Percentiles rank a stretch among this genome's conserved stretches.
Conservation (phyloP, 225 moss, liverwort and hornwort species). For the Rhytidiadelphus loreus region DNA sequence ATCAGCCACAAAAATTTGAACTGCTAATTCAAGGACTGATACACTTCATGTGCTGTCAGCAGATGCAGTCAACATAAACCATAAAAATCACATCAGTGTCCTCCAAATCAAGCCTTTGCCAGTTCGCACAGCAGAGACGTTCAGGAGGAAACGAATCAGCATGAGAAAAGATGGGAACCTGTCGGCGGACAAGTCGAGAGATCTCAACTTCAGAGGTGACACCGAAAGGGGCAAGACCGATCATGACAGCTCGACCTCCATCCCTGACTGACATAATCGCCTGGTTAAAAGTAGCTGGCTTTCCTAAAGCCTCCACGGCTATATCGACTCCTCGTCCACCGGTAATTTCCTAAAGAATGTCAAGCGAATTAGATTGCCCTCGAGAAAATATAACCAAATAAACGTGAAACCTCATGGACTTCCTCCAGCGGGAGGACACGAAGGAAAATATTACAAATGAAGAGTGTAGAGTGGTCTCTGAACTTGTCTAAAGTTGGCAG, state of each 20-base stretch:
- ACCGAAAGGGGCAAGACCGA: conserved; percentile 82
- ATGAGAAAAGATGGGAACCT: conserved; percentile 31
- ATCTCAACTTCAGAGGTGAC: conserved; percentile 70
- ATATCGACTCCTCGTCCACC: conserved; percentile 96
- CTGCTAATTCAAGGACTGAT: background rate
- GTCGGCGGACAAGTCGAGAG: conserved; percentile 74
- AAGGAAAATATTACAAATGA: background rate
- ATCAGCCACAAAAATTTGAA: background rate
- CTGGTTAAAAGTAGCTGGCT: conserved; percentile 66
- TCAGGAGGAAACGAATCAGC: background rate
- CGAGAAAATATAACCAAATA: background rate
- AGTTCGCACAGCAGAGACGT: background rate
- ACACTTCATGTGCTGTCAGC: background rate
- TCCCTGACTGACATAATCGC: conserved; percentile 76
- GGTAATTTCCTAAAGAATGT: conserved; percentile 60
- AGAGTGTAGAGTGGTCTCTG: background rate
- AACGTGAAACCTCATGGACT: background rate
- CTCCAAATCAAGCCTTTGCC: background rate
- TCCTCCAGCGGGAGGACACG: background rate
- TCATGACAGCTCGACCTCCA: conserved; percentile 90
- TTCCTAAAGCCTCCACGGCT: conserved; percentile 94
- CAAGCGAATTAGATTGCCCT: background rate
- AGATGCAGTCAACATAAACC: background rate
- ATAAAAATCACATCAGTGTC: background rate
- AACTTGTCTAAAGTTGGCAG: background rate